Conservation (phyloP, 768 basidiomycete genomes). For the Hebeloma cylindrosporum region DNA sequence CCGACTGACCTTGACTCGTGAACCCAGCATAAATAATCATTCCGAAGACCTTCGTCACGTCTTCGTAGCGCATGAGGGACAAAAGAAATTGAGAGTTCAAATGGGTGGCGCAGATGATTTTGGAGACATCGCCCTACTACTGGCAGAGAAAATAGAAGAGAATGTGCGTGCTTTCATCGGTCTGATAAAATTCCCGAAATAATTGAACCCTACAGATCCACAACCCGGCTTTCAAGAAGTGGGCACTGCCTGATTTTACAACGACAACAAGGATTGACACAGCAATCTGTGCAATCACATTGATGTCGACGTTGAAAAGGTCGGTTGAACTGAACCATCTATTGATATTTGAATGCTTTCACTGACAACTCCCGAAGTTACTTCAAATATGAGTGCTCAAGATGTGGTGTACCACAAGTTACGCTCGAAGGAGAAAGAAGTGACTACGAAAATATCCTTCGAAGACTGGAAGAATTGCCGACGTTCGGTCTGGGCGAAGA, state of each 20-base stretch:
- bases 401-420: constrained; percentile 44
- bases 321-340: constrained; percentile 1
- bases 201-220: constrained; percentile 13
- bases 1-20: too few relatives aligned
- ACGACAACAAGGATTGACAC: constrained; percentile 43
- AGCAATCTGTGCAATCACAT: constrained; percentile 36
- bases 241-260: constrained; percentile 44
- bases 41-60: constrained; percentile 31
- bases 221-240: constrained; percentile 33
- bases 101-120: constrained; percentile 20
- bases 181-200: not conserved
- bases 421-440: constrained; percentile 41
- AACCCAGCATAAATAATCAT: constrained; percentile 33
- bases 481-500: constrained; percentile 36
- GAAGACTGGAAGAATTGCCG: constrained; percentile 38
- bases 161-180: constrained; percentile 18
- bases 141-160: constrained; percentile 24
- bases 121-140: constrained; percentile 23
- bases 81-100: constrained; percentile 20
- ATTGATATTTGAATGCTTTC: too few relatives aligned
- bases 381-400: constrained; percentile 33
- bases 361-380: constrained; percentile 25
- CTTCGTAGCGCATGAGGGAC: constrained; percentile 29
- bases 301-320: constrained; percentile 44
- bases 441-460: constrained; percentile 39